A percentile compares a stretch with the other conserved stretches of the same genome.
Conservation (phyloP, 768 basidiomycete species). For the Leccinum ochraceum region DNA sequence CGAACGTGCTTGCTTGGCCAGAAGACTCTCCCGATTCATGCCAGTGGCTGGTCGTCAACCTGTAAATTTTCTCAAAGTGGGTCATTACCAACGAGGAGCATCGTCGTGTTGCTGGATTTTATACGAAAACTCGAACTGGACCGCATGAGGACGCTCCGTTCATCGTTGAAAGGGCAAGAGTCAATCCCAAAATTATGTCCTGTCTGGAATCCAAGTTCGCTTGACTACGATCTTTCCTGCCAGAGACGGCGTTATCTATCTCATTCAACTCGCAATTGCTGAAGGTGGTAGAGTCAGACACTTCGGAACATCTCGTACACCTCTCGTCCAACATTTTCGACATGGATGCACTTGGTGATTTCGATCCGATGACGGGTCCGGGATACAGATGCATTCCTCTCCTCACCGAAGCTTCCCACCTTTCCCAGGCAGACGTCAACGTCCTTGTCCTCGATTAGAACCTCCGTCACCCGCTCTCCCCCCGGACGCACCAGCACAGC, state of each 20-base stretch:
- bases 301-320: conserved; percentile 16
- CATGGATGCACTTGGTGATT: conserved; percentile 1
- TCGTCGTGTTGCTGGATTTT: conserved; percentile 38
- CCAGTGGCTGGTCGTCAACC: conserved; percentile 29
- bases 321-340: conserved; percentile 18
- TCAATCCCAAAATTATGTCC: conserved; percentile 17
- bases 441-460: conserved; percentile 58
- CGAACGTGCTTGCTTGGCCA: conserved; percentile 6
- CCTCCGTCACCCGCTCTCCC: conserved; percentile 48
- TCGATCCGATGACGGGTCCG: conserved; percentile 12
- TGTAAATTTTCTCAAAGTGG: conserved; percentile 45
- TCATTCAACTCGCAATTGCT: conserved; percentile 12
- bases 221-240: conserved; percentile 12
- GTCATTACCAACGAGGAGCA: conserved; percentile 30
- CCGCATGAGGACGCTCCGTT: conserved; percentile 1
- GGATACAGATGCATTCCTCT: conserved; percentile 13
- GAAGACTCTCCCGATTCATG: neutral
- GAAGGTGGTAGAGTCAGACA: conserved; percentile 2
- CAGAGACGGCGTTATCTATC: neutral
- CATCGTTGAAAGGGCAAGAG: neutral
- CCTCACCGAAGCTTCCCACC: conserved; percentile 4
- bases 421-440: conserved; percentile 32
- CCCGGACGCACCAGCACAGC: neutral
- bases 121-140: conserved; percentile 2
- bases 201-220: conserved; percentile 21